A percentile compares a stretch with the other conserved stretches of the same genome.
phyloP scores from a whole-genome alignment of 2,329 filamentous ascomycete species.

The Tolypocladium tundrense region DNA sequence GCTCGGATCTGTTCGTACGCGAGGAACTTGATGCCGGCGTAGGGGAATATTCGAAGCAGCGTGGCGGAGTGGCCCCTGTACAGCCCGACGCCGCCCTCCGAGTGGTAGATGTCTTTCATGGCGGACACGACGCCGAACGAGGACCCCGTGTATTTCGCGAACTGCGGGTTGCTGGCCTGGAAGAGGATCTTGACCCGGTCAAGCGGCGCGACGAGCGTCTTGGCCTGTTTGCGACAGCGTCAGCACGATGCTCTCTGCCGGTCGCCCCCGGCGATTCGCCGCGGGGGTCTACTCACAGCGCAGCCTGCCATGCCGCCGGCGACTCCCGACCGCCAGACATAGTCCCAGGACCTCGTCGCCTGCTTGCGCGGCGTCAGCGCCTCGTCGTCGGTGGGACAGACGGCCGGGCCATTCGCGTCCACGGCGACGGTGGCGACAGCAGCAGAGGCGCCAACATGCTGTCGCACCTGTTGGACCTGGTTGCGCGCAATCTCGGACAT shows the following conservation, averaged over 20 bases:
- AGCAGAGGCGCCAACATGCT: slow-evolving; percentile 11
- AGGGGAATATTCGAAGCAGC: slow-evolving; percentile 87
- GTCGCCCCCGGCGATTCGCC: no score
- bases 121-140: slow-evolving; percentile 78
- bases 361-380: slow-evolving; percentile 30
- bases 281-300: slow-evolving; percentile 52
- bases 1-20: slow-evolving; percentile 94
- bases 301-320: slow-evolving; percentile 88
- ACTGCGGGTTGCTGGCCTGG: slow-evolving; percentile 88
- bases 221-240: slow-evolving; percentile 49
- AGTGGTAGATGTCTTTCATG: slow-evolving; percentile 70
- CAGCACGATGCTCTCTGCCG: background rate
- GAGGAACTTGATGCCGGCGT: slow-evolving; percentile 95
- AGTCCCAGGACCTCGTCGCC: slow-evolving; percentile 63
- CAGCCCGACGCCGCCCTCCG: slow-evolving; percentile 65
- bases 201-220: slow-evolving; percentile 89
- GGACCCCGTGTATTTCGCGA: slow-evolving; percentile 82
- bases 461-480: slow-evolving; percentile 18
- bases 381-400: slow-evolving; percentile 42
- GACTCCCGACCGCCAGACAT: slow-evolving; percentile 71
- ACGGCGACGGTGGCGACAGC: slow-evolving; percentile 8
- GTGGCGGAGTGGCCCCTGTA: slow-evolving; percentile 95
- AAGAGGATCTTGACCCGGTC: slow-evolving; percentile 99
- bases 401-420: slow-evolving; percentile 23
- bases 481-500: slow-evolving; percentile 40